Base-by-base conservation (phyloP, 1,284 basidiomycete genomes). In the Papiliotrema nemorosa region DNA sequence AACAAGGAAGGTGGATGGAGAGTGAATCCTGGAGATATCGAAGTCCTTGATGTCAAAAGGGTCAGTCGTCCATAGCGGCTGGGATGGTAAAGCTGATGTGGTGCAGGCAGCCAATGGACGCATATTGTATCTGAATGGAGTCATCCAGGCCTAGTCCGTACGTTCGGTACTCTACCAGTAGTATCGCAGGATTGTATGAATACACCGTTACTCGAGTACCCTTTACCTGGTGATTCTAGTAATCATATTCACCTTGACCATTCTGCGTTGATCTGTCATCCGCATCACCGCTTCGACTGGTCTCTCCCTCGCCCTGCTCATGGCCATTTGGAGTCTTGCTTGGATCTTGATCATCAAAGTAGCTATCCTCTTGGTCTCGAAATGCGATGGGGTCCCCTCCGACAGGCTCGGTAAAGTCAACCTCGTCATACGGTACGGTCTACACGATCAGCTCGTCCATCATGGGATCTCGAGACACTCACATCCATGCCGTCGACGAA, bases 401-500 rank as follows among this genome's bases (percentile, higher is more conserved):
- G 7, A 52, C 38, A 2, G 70, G 69, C 25, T 71, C 67, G 7
- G 49, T 49, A 45, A 73, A 73, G 54, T 75, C 73, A 35, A 75
- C 64, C 3, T 46, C 44, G 35, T 60, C 57, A 43, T 75, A 75
- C 26, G 67, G 59, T 14, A 75, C 57, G 1, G 70, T 72, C 73
- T 75, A 47, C 35, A 27, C 14, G 20, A 16, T 27, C n/a, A 43
- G 38, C 33, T 16, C 38, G 24, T 42, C 10, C 21, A 18, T 26
- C 39, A 10, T 26, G 2, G 2, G 26, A 22, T 41, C 18, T 9
- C 14, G 2, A 18, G 5, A 21, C 3, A 69, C 70, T 66, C 46
- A 75, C 73, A 54, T 75, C 73, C 25, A 72, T 44, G 1, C 73
- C 73, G 49, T 74, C 73, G 21, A 75, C 50, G 47, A 73, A 75